phyloP scores from a whole-genome alignment of 306 rosid genomes.

The Albizia julibrissin region DNA sequence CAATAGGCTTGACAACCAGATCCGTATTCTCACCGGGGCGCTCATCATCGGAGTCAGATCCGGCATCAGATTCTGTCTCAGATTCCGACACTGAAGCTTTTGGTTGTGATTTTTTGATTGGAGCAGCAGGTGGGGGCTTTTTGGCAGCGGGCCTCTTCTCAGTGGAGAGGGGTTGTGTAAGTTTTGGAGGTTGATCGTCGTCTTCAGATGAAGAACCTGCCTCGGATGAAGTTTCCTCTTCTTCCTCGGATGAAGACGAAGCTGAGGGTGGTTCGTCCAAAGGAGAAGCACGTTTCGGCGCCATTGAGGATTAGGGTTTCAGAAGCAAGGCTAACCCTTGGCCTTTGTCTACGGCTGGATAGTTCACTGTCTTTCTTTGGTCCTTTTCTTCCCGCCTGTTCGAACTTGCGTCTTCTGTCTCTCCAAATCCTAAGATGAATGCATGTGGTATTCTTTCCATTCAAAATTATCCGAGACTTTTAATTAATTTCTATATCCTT shows the following conservation, averaged over 20 bases:
- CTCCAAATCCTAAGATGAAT: no score
- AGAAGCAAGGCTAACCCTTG: background rate
- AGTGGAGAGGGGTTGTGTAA: background rate
- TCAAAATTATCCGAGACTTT: no score
- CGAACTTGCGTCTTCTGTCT: no score
- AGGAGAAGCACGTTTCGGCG: constrained; percentile 64
- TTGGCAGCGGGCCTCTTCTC: constrained; percentile 34
- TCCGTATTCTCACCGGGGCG: background rate
- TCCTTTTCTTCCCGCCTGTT: background rate
- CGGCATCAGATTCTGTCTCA: constrained; percentile 51
- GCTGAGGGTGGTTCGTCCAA: constrained; percentile 76
- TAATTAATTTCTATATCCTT: no score
- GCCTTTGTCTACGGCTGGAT: no score
- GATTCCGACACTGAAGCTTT: constrained; percentile 47
- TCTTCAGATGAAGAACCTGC: constrained; percentile 33
- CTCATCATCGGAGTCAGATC: constrained; percentile 38
- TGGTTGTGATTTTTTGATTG: background rate
- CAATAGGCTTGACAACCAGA: constrained; percentile 41
- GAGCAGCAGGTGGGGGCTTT: constrained; percentile 34
- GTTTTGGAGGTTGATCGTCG: constrained; percentile 21
- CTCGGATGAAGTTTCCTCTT: constrained; percentile 37
- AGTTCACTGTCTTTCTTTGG: no score
- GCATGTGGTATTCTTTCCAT: no score
- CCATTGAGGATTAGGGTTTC: constrained; percentile 52
- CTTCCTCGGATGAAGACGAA: constrained; percentile 41